Evolutionary conservation across 768 basidiomycete species (phyloP), one percentile per base, ranked within the genome.

Genomic region (Mycena crocata): DNA sequence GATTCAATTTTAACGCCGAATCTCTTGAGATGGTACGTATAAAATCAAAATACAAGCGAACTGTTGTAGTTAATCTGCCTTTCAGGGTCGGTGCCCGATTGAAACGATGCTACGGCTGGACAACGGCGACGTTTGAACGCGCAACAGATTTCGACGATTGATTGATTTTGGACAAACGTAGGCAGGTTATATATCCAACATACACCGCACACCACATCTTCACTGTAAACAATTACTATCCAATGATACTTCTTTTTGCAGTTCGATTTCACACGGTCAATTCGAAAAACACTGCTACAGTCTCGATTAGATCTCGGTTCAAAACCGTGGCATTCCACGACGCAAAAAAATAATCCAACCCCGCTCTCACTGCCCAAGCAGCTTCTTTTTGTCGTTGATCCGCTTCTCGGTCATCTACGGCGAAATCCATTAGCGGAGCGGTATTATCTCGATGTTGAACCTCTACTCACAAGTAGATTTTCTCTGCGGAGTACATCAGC

Each of bases 1-100:
- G 69, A 71, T 48, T 64, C 69, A 5, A 45, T 59, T 6, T 61
- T 71, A 45, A 67, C 46, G 23, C 69, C 66, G 0, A 49, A 37
- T 21, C 28, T 68, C 51, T 15, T 68, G 37, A 56, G 52, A 52
- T 65, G 63, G 68, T 61, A 31, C 7, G 40, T 49, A 15, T 23
- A 6, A 32, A 1, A 39, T 21, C 1, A 17, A 24, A 21, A 28
- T 39, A 19, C 23, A 4, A 21, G 21, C n/a, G 1, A n/a, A 42
- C 2, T 40, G 21, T 14, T 57, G 50, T 42, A 23, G 26, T n/a
- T 23, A 45, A 5, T 46, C 21, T 24, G 2, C n/a, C n/a, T n/a
- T 32, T 34, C 17, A 54, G 64, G 57, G 55, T 59, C 14, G 57
- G 57, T 0, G 64, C 57, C 21, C 49, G 64, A 13, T 51, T 58